Conservation (phyloP, 441 rosid species). For the Syzygium malaccense region DNA sequence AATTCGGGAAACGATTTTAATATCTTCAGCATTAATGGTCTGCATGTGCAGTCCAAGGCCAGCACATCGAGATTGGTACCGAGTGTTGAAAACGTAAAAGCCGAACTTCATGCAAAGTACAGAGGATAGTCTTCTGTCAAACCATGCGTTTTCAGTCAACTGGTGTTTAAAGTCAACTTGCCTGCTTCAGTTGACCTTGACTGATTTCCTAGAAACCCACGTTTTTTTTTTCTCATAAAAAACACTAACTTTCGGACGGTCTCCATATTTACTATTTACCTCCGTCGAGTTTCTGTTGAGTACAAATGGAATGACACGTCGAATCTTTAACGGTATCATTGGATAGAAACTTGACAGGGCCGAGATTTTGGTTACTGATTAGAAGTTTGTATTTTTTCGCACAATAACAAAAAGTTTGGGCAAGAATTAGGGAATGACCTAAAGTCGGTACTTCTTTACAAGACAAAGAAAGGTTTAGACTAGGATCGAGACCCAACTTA, state of each 20-base stretch:
- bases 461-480: background rate
- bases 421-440: fast-evolving
- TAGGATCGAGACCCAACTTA: too few relatives aligned
- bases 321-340: background rate
- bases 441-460: background rate
- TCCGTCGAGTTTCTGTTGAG: background rate
- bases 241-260: background rate
- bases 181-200: background rate
- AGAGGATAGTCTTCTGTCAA: background rate
- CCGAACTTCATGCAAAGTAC: background rate
- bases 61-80: background rate
- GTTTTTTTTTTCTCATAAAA: background rate
- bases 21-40: background rate
- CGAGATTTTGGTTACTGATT: fast-evolving
- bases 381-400: background rate
- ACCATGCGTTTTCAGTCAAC: background rate
- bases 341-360: fast-evolving
- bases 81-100: background rate
- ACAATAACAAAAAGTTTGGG: background rate
- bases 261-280: too few relatives aligned
- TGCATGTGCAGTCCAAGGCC: background rate
- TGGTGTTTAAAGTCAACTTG: background rate
- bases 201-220: background rate
- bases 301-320: too few relatives aligned
- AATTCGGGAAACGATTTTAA: background rate